These are phyloP conservation scores for Phialocephala subalpina DNA, from an alignment of 2,329 filamentous ascomycete species.

Conservation along the genomic window DNA sequence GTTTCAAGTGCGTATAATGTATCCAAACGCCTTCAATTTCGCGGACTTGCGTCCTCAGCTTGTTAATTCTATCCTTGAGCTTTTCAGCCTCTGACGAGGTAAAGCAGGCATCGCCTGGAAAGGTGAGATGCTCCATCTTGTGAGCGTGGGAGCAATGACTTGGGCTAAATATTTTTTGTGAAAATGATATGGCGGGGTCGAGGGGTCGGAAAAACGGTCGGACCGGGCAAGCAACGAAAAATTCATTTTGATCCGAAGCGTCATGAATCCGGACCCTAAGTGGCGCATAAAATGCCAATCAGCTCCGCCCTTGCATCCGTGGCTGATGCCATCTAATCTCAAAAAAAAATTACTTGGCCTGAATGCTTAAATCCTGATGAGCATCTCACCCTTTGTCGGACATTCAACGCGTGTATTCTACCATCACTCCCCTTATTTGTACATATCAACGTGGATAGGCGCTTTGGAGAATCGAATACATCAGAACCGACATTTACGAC, in stretches of 20 bases:
- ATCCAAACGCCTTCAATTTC: slow-evolving; percentile 40
- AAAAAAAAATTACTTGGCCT: background rate
- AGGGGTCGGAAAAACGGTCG: background rate
- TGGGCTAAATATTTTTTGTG: background rate
- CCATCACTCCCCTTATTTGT: slow-evolving; percentile 14
- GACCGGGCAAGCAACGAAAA: background rate
- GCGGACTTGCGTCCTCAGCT: slow-evolving; percentile 31
- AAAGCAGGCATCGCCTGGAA: slow-evolving; percentile 42
- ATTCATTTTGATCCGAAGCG: no score
- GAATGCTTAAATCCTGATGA: background rate
- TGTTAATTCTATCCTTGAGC: slow-evolving; percentile 35
- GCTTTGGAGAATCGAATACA: slow-evolving; percentile 6
- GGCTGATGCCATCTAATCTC: background rate
- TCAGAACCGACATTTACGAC: background rate
- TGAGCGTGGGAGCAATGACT: background rate
- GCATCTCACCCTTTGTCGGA: background rate
- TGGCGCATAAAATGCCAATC: slow-evolving; percentile 4
- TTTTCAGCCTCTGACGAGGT: slow-evolving; percentile 41
- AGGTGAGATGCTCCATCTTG: slow-evolving; percentile 40
- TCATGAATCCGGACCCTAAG: no score
- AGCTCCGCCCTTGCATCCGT: background rate
- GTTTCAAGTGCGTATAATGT: slow-evolving; percentile 41
- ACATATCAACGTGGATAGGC: slow-evolving; percentile 22
- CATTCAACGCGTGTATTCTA: slow-evolving; percentile 7
- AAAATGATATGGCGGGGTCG: background rate